phyloP scores from a whole-genome alignment of 169 alveolate species.

The Babesia bovis region DNA sequence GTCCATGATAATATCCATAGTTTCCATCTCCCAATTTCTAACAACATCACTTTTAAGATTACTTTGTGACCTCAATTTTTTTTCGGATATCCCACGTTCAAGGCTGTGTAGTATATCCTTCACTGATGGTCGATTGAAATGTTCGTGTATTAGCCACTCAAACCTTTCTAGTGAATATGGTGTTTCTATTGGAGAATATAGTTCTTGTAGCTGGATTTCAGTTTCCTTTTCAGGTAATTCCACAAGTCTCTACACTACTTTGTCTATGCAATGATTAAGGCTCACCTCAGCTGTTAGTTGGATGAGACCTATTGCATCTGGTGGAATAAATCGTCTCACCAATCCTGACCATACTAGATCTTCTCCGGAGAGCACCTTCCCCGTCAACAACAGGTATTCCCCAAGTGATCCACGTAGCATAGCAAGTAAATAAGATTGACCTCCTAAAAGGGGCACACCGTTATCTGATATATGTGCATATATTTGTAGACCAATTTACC shows the following conservation, averaged over 20 bases:
- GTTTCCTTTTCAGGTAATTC: slow-evolving; percentile 66
- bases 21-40: slow-evolving; percentile 35
- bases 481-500: slow-evolving; percentile 2
- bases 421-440: slow-evolving; percentile 68
- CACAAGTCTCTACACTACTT: slow-evolving; percentile 31
- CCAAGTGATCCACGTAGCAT: slow-evolving; percentile 74
- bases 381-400: slow-evolving; percentile 73
- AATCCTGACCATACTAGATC: slow-evolving; percentile 77
- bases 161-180: slow-evolving; percentile 27
- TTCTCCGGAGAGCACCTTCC: slow-evolving; percentile 54
- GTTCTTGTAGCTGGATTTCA: slow-evolving; percentile 45
- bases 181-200: slow-evolving; percentile 19
- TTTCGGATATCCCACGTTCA: slow-evolving; percentile 32
- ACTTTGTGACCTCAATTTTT: slow-evolving; percentile 14
- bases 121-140: slow-evolving; percentile 27
- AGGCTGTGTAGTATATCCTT: slow-evolving; percentile 23
- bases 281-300: slow-evolving; percentile 70
- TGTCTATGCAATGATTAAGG: background rate
- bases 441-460: slow-evolving; percentile 71
- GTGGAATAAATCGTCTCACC: slow-evolving; percentile 70
- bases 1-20: slow-evolving; percentile 1
- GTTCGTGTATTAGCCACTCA: slow-evolving; percentile 53
- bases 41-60: slow-evolving; percentile 4
- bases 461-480: slow-evolving; percentile 28
- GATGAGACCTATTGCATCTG: slow-evolving; percentile 66